Evolutionary conservation across 495 filamentous ascomycete species (phyloP), one percentile per base, ranked within the genome.

Genomic region (Niebla homalea): DNA sequence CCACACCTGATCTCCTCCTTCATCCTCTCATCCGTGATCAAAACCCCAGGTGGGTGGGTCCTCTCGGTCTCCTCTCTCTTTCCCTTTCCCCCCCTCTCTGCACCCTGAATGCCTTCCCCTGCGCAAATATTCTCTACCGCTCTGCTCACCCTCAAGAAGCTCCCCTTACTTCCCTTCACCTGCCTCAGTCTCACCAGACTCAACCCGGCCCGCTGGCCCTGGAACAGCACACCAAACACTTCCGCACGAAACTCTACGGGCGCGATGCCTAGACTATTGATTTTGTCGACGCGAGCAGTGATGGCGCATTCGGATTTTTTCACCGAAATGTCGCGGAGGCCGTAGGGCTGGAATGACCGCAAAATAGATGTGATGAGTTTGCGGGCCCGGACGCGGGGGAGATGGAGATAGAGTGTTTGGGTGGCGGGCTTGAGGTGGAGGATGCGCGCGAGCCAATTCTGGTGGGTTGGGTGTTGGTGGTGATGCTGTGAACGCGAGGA

Each of bases 341-440:
- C 92, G 48, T 84, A 85, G 37, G 77, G 69, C 47, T 80, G 72
- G 90, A 89, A 96, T 18, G 84, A 79, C 8, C 75, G 75, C 11
- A 96, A 76, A 32, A 93, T 67, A 18, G 70, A 72, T 32, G 79
- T 75, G 4, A 94, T 67, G 51, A 93, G 87, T 55, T 81, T 82
- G 32, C 87, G 78, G 18, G 81, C 81, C 47, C 79, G 79, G 19
- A 75, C 66, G 44, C 80, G 82, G 2, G 79, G 73, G 19, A 84
- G 70, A 5, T 74, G 73, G 56, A 97, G 82, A 60, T 87, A 88
- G 11, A 96, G 60, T 8, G 81, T 72, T 46, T 76, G 75, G 23
- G 69, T 78, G 0, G 83, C 82, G 0, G 92, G 90, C 59, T 92
- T 94, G 63, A 96, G 82, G 43, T 87, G 79, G 66, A 98, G 83